Conservation (phyloP, 140 eudicot genomes). For the Flaveria floridana region DNA sequence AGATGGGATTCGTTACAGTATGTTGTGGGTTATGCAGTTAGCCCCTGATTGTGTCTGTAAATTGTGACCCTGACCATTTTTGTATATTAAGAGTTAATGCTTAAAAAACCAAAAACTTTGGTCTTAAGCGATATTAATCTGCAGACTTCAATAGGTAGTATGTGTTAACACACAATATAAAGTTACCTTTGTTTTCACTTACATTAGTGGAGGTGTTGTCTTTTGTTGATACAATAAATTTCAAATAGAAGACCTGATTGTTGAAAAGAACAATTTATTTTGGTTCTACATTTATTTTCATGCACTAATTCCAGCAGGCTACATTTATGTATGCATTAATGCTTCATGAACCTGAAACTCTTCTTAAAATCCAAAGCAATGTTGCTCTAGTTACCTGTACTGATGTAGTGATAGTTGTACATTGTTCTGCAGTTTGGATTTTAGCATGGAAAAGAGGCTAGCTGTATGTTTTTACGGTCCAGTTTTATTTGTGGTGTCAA, state of each 20-base stretch:
- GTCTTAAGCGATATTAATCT: background rate
- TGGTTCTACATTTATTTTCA: constrained; percentile 6
- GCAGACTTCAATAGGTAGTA: background rate
- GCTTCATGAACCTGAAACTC: background rate
- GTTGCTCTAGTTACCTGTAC: constrained; percentile 11
- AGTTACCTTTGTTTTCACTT: constrained; percentile 17
- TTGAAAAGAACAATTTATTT: background rate
- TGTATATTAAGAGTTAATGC: constrained; percentile 9
- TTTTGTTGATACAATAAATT: background rate
- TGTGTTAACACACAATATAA: background rate
- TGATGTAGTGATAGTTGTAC: constrained; percentile 10
- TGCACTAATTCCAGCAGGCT: constrained; percentile 8
- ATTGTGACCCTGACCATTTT: background rate
- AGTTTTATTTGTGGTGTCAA: constrained; percentile 4
- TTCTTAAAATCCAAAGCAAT: background rate
- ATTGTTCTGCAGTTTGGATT: constrained; percentile 4
- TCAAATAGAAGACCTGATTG: constrained; percentile 12
- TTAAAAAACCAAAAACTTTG: background rate
- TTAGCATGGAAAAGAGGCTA: constrained; percentile 16
- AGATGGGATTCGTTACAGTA: background rate
- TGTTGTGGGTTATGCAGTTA: constrained; percentile 17
- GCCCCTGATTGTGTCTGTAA: background rate
- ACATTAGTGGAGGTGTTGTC: constrained; percentile 8
- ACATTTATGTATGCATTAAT: background rate
- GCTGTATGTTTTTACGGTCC: background rate